A percentile compares a stretch with the other conserved stretches of the same genome.
phyloP scores from a whole-genome alignment of 164 flowering plant genomes.

The Stephania cephalantha region DNA sequence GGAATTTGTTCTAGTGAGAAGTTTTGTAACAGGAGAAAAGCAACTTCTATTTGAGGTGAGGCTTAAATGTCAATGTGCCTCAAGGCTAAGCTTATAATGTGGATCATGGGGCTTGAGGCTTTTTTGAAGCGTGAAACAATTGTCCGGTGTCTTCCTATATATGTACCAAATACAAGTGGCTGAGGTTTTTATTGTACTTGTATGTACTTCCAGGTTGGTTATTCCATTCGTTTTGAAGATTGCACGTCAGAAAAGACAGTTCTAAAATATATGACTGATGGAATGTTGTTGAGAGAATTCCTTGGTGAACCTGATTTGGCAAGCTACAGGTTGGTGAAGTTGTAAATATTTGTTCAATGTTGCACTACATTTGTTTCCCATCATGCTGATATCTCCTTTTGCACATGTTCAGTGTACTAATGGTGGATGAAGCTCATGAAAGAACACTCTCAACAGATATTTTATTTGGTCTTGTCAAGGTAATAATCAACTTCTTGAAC shows the following conservation, averaged over 20 bases:
- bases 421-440: constrained; percentile 99
- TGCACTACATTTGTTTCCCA: not conserved
- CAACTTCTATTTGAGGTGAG: too few species aligned
- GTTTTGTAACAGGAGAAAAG: too few species aligned
- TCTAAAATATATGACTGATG: constrained; percentile 97
- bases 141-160: too few species aligned
- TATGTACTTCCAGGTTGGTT: constrained; percentile 65
- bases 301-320: constrained; percentile 95
- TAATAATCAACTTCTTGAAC: constrained; percentile 16
- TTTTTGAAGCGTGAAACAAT: too few species aligned
- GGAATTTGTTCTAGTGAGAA: too few species aligned
- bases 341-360: not conserved
- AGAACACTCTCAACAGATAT: constrained; percentile 95
- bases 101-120: too few species aligned
- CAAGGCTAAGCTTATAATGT: too few species aligned
- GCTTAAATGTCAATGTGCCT: too few species aligned
- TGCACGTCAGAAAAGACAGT: constrained; percentile 94
- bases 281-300: constrained; percentile 89
- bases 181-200: not conserved
- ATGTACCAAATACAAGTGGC: not conserved
- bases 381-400: constrained; percentile 6
- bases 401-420: constrained; percentile 59
- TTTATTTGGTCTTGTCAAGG: constrained; percentile 91
- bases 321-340: constrained; percentile 61
- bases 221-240: constrained; percentile 97